Evolutionary conservation across 2,329 filamentous ascomycete genomes (phyloP).

Genomic region (Fusarium vanettenii): DNA sequence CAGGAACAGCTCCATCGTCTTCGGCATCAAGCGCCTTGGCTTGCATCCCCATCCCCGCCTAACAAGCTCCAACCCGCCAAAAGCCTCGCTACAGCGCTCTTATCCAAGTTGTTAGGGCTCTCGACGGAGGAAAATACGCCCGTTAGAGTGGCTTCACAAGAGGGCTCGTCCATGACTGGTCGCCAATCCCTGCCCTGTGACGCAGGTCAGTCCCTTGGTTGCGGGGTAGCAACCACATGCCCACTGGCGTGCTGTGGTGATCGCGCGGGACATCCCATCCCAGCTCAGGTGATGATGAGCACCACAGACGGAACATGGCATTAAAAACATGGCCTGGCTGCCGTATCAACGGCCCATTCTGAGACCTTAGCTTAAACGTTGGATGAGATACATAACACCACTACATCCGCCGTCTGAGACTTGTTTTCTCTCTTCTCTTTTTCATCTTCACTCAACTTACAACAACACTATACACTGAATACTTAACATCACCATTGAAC

Average conservation of each 20-base stretch:
- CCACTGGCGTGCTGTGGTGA: slow-evolving; percentile 21
- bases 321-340: slow-evolving; percentile 40
- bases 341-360: slow-evolving; percentile 44
- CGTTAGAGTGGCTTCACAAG: slow-evolving; percentile 18
- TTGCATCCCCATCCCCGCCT: slow-evolving; percentile 40
- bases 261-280: slow-evolving; percentile 29
- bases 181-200: slow-evolving; percentile 41
- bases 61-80: slow-evolving; percentile 34
- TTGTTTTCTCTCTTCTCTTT: slow-evolving; percentile 17
- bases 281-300: slow-evolving; percentile 30
- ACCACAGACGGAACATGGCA: slow-evolving; percentile 22
- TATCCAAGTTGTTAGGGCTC: slow-evolving; percentile 1
- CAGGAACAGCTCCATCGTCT: slow-evolving; percentile 14
- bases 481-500: background rate
- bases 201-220: slow-evolving; percentile 36
- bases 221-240: slow-evolving; percentile 41
- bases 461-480: background rate
- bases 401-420: slow-evolving; percentile 30
- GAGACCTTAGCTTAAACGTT: slow-evolving; percentile 33
- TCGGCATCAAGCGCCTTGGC: slow-evolving; percentile 35
- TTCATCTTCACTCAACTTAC: slow-evolving; percentile 14
- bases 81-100: background rate
- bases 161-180: slow-evolving; percentile 26
- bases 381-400: slow-evolving; percentile 39
- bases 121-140: slow-evolving; percentile 10